Conservation (phyloP, 177 flowering plant genomes). For the Telopea speciosissima region DNA sequence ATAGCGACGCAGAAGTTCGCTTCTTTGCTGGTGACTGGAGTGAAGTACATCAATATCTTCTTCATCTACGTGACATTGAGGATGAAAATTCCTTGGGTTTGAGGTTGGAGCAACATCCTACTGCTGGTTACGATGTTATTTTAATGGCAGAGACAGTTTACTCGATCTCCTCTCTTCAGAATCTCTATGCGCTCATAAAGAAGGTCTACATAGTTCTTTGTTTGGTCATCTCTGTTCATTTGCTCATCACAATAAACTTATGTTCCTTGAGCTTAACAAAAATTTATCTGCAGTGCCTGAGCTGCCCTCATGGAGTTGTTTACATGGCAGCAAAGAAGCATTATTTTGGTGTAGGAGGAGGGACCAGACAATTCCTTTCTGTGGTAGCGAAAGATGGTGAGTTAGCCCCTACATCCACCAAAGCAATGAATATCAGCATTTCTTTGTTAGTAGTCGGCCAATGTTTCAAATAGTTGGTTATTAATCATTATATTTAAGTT, state of each 20-base stretch:
- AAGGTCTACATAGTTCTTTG: constrained; percentile 37
- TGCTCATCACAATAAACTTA: background rate
- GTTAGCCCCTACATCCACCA: constrained; percentile 8
- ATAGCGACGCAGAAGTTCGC: constrained; percentile 41
- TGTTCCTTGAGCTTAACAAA: constrained; percentile 10
- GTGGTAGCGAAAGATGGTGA: constrained; percentile 80
- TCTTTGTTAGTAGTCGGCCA: background rate
- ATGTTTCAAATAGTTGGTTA: background rate
- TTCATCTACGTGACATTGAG: constrained; percentile 18
- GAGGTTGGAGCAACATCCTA: constrained; percentile 12
- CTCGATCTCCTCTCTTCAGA: constrained; percentile 53
- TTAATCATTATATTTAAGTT: background rate
- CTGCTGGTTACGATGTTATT: constrained; percentile 70
- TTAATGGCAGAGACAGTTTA: constrained; percentile 98
- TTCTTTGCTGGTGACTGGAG: constrained; percentile 94
- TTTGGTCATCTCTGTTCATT: constrained; percentile 1
- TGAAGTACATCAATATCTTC: constrained; percentile 57
- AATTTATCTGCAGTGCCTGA: constrained; percentile 45
- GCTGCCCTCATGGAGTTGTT: constrained; percentile 58
- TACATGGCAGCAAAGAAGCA: constrained; percentile 91
- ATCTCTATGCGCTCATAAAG: constrained; percentile 68
- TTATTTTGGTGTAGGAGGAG: constrained; percentile 97
- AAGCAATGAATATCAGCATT: background rate
- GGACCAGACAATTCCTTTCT: constrained; percentile 66
- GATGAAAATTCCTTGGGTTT: constrained; percentile 8